Evolutionary conservation across 2,329 filamentous ascomycete genomes (phyloP).

Genomic region (Cucurbitaria berberidis): DNA sequence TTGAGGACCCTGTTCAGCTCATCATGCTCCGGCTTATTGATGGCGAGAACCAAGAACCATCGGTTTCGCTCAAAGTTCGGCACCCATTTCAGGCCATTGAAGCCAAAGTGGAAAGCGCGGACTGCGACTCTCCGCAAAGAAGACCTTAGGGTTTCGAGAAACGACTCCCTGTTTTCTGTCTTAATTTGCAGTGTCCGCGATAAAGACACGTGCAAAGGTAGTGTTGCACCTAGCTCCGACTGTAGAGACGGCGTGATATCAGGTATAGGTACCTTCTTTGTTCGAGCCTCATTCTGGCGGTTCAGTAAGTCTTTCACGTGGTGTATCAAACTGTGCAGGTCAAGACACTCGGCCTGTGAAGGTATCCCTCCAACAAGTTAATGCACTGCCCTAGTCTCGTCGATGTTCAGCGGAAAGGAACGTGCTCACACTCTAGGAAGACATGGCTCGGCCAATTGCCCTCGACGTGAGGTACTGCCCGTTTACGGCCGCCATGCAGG

Average conservation of each 20-base stretch:
- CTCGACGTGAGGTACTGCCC: constrained; percentile 80
- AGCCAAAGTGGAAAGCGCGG: constrained; percentile 57
- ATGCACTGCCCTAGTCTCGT: constrained; percentile 23
- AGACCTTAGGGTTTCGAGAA: constrained; percentile 64
- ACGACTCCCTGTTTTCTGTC: constrained; percentile 73
- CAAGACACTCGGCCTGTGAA: constrained; percentile 40
- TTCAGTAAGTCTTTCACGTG: constrained; percentile 28
- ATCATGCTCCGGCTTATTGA: constrained; percentile 50
- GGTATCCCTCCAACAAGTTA: constrained; percentile 49
- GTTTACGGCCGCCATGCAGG: constrained; percentile 83
- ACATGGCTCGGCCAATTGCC: constrained; percentile 94
- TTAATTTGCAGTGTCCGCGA: constrained; percentile 79
- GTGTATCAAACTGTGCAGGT: constrained; percentile 38
- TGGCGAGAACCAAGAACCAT: constrained; percentile 81
- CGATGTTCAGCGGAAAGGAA: constrained; percentile 1
- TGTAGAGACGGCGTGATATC: constrained; percentile 71
- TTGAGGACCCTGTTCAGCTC: constrained; percentile 62
- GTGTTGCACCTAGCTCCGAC: constrained; percentile 76
- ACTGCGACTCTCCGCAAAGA: constrained; percentile 51
- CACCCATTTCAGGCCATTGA: constrained; percentile 66
- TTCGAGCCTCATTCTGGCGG: constrained; percentile 23
- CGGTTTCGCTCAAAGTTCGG: constrained; percentile 71
- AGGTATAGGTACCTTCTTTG: constrained; percentile 34
- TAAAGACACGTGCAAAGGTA: constrained; percentile 89
- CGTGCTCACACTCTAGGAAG: constrained; percentile 85